Percentiles rank a stretch among this genome's conserved stretches.
These are phyloP conservation scores for Irpex lacteus DNA, from an alignment of 1,284 basidiomycete genomes.

Conservation along the genomic window DNA sequence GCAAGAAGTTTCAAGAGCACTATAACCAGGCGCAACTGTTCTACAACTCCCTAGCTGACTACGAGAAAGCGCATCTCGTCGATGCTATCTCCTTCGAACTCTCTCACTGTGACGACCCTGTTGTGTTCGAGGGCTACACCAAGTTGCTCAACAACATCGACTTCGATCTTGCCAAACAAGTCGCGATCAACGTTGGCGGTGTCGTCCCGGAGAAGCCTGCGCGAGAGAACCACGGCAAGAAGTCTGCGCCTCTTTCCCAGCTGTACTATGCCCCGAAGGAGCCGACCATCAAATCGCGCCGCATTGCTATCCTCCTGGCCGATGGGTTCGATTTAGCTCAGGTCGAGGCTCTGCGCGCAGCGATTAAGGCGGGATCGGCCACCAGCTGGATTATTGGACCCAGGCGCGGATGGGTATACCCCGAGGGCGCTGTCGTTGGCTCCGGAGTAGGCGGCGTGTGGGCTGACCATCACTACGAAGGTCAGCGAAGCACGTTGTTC, in stretches of 20 bases:
- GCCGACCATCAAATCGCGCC: conserved; percentile 64
- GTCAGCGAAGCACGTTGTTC: conserved; percentile 76
- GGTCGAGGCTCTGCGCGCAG: conserved; percentile 54
- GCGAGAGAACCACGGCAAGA: conserved; percentile 55
- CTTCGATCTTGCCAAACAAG: conserved; percentile 60
- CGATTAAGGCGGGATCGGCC: conserved; percentile 50
- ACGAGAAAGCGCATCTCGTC: conserved; percentile 69
- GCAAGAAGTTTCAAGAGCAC: conserved; percentile 73
- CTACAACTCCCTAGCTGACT: conserved; percentile 68
- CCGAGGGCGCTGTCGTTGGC: conserved; percentile 34
- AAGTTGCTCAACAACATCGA: conserved; percentile 68
- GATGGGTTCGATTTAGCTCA: conserved; percentile 70
- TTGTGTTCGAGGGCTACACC: conserved; percentile 67
- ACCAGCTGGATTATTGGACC: conserved; percentile 69
- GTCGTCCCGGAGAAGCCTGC: conserved; percentile 46
- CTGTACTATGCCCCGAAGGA: conserved; percentile 52
- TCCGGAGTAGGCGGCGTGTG: conserved; percentile 33
- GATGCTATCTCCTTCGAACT: conserved; percentile 76
- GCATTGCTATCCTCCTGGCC: conserved; percentile 71
- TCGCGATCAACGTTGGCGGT: conserved; percentile 65
- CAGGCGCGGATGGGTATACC: conserved; percentile 57
- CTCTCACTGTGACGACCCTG: conserved; percentile 72
- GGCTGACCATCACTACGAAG: conserved; percentile 73
- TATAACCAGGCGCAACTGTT: conserved; percentile 72
- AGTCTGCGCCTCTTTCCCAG: conserved; percentile 57